Base-by-base conservation (phyloP, 352 stramenopile species). In the Thalassiosira sp. region DNA sequence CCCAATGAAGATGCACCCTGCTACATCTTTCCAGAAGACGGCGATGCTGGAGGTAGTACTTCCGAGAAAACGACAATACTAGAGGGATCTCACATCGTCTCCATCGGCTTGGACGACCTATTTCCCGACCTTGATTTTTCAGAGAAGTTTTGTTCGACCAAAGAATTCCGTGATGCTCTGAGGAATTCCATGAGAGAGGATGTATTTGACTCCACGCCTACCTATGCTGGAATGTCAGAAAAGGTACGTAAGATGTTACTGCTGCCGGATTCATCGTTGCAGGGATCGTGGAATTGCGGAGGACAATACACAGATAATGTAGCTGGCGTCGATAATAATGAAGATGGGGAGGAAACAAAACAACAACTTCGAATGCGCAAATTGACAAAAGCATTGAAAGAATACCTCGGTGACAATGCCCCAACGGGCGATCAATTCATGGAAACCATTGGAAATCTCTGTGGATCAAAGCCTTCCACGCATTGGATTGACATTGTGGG, bases 401-500 rank as follows among this genome's bases (percentile, higher is more conserved):
- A 49, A 16, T 15, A 74, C 48, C 48, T 85, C 7, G 72, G 76
- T n/a, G 27, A 77, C 18, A 28, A 63, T 0, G 69, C 76, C 13
- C 84, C 73, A 10, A 84, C 81, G 20, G 84, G 84, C 40, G 84
- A 89, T 68, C 77, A 88, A 56, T 80, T 90, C 20, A 79, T 90
- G 57, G 15, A 79, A n/a, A 64, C 68, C 3, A 84, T 90, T 27
- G 84, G 84, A 7, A 40, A 54, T 11, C 48, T 90, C 3, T 90
- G 84, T 68, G 84, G 84, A 42, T 71, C 57, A 7, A 60, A 68
- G 10, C 72, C 84, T 33, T 81, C 72, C 2, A 86, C 61, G n/a
- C 84, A 90, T 73, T 90, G 65, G 63, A 90, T 90, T 56, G 84
- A 90, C 70, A 90, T 90, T 60, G 72, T 86, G 22, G 84, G 84